phyloP scores from a whole-genome alignment of 1,139 yeast genomes.

The Yamadazyma jaroonii region DNA sequence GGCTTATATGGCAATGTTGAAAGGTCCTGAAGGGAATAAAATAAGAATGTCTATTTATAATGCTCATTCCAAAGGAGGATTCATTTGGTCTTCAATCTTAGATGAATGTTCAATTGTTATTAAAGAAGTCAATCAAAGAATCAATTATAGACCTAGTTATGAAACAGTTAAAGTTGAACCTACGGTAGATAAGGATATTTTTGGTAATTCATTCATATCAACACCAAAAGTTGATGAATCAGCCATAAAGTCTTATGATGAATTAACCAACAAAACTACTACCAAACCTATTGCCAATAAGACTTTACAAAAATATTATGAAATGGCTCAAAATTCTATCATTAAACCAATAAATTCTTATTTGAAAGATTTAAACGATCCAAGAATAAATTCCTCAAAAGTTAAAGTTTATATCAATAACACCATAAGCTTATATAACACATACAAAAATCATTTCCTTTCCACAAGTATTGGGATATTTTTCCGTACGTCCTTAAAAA shows the following conservation, averaged over 20 bases:
- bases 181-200: constrained; percentile 22
- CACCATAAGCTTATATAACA: constrained; percentile 7
- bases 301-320: constrained; percentile 1
- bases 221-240: constrained; percentile 8
- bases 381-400: constrained; percentile 5
- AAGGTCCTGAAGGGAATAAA: constrained; percentile 40
- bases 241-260: constrained; percentile 12
- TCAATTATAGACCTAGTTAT: constrained; percentile 38
- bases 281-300: not conserved
- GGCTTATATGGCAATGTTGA: constrained; percentile 55
- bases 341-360: constrained; percentile 7
- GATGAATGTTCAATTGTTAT: constrained; percentile 60
- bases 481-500: constrained; percentile 45
- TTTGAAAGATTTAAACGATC: constrained; percentile 3
- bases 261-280: constrained; percentile 7
- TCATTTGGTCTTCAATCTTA: constrained; percentile 56
- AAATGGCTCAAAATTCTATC: constrained; percentile 6
- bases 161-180: constrained; percentile 24
- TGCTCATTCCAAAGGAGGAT: constrained; percentile 43
- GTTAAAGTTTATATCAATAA: constrained; percentile 9
- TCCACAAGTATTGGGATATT: constrained; percentile 40
- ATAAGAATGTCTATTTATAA: constrained; percentile 55
- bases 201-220: constrained; percentile 28
- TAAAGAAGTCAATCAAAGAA: constrained; percentile 40
- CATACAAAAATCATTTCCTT: constrained; percentile 19